Evolutionary conservation across 495 filamentous ascomycete species (phyloP), one percentile per base, ranked within the genome.

Genomic region (Friedmanniomyces simplex): DNA sequence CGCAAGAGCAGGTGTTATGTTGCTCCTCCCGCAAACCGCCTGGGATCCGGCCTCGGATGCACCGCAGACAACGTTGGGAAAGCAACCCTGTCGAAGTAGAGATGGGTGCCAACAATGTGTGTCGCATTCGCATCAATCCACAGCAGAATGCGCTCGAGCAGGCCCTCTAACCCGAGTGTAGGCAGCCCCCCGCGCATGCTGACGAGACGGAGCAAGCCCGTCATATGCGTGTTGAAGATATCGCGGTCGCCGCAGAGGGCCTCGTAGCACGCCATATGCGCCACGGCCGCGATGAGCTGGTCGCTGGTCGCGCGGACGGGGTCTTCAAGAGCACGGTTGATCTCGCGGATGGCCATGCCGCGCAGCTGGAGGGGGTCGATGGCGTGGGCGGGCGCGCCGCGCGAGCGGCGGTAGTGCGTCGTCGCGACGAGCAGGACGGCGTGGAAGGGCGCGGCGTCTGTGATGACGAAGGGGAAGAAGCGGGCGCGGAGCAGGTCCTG

Each of bases 391-490:
- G n/a, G 50, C 26, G 21, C 55, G 16, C 55, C 50, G 16, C 62
- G 62, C 26, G 72, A 34, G 7, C 67, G 64, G 39, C 66, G 66
- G 53, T 71, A 74, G 56, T 77, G 69, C 4, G 70, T 71, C 13
- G 72, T 71, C 0, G 74, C 66, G 39, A 75, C 66, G 2, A 79
- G 68, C 39, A 77, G 55, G 52, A 75, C 68, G 18, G 75, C 69
- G 1, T 68, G 69, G 56, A 77, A 72, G 16, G 73, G 62, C n/a
- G 74, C 66, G 0, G 67, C 64, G 47, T 75, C 73, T 22, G 67
- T 71, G 62, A 74, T 71, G 13, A 70, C 70, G 16, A 77, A 62
- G 4, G 75, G 75, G 52, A 75, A 74, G 73, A 74, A 77, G n/a
- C 57, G 58, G 21, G 72, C 69, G 28, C 75, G 65, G 22, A 79